These are phyloP conservation scores for Talaromyces atroroseus DNA, from an alignment of 2,329 filamentous ascomycete species.

Conservation along the genomic window DNA sequence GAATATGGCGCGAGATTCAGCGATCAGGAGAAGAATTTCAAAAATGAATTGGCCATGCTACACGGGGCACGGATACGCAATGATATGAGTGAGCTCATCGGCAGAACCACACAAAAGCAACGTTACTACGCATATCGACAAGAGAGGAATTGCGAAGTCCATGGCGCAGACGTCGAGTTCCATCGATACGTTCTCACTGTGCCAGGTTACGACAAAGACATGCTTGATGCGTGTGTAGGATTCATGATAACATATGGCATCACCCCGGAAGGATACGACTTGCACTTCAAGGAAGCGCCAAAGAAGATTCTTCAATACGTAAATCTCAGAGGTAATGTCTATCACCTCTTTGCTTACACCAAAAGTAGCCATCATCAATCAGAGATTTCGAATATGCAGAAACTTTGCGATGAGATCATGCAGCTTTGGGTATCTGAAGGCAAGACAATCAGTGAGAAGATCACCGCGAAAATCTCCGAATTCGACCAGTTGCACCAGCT, in stretches of 20 bases:
- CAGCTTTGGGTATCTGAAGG: neutral
- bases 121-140: neutral
- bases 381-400: neutral
- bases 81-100: neutral
- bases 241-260: neutral
- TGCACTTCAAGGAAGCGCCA: neutral
- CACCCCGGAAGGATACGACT: neutral
- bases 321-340: neutral
- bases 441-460: neutral
- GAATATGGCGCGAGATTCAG: neutral
- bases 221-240: neutral
- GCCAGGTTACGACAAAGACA: neutral
- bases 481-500: neutral
- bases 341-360: neutral
- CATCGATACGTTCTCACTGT: neutral
- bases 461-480: neutral
- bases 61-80: neutral
- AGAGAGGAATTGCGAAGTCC: neutral
- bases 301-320: neutral
- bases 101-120: neutral
- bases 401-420: neutral
- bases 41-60: neutral
- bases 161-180: neutral
- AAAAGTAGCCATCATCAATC: neutral
- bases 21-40: too few species aligned